phyloP scores from a whole-genome alignment of 225 moss, liverwort and hornwort species.

The Asterella californica region DNA sequence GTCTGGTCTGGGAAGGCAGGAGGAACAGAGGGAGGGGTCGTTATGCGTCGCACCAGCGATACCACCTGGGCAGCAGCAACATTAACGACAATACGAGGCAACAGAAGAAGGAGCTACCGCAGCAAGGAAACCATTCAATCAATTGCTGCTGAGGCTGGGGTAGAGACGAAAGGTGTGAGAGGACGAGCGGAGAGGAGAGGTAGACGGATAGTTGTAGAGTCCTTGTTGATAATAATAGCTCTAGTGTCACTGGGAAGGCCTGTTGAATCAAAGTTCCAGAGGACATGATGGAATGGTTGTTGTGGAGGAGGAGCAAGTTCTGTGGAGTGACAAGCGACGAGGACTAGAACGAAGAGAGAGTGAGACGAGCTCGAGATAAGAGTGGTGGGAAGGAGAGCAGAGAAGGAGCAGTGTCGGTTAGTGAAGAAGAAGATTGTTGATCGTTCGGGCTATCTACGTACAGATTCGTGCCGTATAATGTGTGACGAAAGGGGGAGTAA shows the following conservation, averaged over 20 bases:
- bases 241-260: not conserved
- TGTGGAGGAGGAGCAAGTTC: not conserved
- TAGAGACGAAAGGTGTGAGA: not conserved
- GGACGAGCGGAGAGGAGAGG: no score
- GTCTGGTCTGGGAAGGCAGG: not conserved
- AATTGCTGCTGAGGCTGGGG: not conserved
- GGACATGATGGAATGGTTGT: not conserved
- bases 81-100: not conserved
- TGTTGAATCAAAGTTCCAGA: not conserved
- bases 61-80: conserved; percentile 3
- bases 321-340: not conserved
- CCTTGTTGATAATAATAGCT: not conserved
- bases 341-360: not conserved
- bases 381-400: not conserved
- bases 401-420: not conserved
- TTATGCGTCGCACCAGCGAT: not conserved
- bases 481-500: not conserved
- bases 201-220: no score
- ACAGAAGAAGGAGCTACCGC: not conserved
- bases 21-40: not conserved
- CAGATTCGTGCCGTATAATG: not conserved
- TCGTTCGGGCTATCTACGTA: not conserved
- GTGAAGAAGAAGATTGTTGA: not conserved
- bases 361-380: not conserved
- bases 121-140: not conserved